phyloP scores from a whole-genome alignment of 495 filamentous ascomycete genomes.

The Tuber magnatum region DNA sequence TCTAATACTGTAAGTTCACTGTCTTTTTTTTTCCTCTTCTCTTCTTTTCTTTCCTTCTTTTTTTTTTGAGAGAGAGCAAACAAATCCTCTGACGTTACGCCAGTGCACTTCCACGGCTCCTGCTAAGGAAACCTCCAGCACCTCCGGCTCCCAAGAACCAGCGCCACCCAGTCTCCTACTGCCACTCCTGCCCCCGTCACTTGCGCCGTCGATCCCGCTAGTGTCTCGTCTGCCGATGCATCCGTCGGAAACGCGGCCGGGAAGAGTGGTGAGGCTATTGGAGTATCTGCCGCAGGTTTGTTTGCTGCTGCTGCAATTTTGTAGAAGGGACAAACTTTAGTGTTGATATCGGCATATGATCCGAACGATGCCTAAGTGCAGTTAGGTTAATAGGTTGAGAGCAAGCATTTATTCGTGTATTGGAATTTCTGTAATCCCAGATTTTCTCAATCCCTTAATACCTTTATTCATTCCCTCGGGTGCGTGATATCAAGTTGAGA shows the following conservation, averaged over 20 bases:
- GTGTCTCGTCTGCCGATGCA: background rate
- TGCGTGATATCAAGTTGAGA: background rate
- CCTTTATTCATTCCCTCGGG: background rate
- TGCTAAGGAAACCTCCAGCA: background rate
- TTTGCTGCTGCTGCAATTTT: slow-evolving; percentile 13
- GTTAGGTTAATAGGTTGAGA: background rate
- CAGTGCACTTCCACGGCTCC: background rate
- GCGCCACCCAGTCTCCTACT: background rate
- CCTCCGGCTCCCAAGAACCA: background rate
- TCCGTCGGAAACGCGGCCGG: background rate
- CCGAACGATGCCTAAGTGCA: background rate
- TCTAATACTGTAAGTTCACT: background rate
- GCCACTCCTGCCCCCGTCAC: background rate
- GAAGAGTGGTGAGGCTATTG: slow-evolving; percentile 10
- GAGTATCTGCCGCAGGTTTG: slow-evolving; percentile 1
- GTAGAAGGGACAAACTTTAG: background rate
- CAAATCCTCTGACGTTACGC: background rate
- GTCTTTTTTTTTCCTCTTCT: background rate
- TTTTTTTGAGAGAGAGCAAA: background rate
- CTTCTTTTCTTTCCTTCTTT: background rate
- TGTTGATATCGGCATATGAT: background rate
- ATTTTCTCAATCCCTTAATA: background rate
- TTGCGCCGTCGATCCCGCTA: background rate
- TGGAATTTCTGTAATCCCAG: background rate
- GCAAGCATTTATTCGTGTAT: background rate